Percentiles rank a stretch among this genome's conserved stretches.
Evolutionary conservation across 208 protist genomes (phyloP).

Genomic region (Wallacemonas collosoma): DNA sequence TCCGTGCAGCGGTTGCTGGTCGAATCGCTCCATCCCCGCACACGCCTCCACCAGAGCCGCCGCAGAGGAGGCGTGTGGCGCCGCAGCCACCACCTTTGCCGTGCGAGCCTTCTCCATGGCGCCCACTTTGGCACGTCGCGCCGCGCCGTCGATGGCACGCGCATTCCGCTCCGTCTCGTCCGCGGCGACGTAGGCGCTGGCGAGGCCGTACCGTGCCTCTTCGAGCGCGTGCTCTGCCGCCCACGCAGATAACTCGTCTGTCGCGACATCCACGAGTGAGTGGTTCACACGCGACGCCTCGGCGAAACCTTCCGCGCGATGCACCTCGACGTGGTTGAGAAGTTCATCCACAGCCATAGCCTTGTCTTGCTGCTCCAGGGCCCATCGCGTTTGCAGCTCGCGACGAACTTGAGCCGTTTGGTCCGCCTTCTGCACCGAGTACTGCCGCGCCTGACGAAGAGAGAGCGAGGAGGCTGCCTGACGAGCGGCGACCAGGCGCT

Average conservation of each 20-base stretch:
- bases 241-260: slow-evolving; percentile 56
- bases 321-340: slow-evolving; percentile 23
- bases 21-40: slow-evolving; percentile 20
- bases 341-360: slow-evolving; percentile 31
- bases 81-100: slow-evolving; percentile 24
- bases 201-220: slow-evolving; percentile 48
- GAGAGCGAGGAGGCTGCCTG: slow-evolving; percentile 42
- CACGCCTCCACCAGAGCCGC: slow-evolving; percentile 19
- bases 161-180: slow-evolving; percentile 25
- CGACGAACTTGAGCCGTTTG: slow-evolving; percentile 35
- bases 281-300: slow-evolving; percentile 21
- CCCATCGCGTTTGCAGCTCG: slow-evolving; percentile 41
- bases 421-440: slow-evolving; percentile 43
- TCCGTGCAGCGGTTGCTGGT: neutral
- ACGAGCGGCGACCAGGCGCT: slow-evolving; percentile 52
- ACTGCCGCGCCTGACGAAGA: slow-evolving; percentile 46
- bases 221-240: slow-evolving; percentile 51
- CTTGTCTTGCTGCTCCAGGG: slow-evolving; percentile 27
- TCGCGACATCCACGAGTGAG: slow-evolving; percentile 18
- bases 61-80: slow-evolving; percentile 1
- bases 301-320: slow-evolving; percentile 38
- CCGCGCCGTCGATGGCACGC: slow-evolving; percentile 13
- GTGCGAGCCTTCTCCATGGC: slow-evolving; percentile 22
- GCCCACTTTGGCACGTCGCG: slow-evolving; percentile 33
- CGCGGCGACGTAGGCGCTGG: slow-evolving; percentile 30